Conservation (phyloP, 441 rosid genomes). For the Arabidopsis lyrata region DNA sequence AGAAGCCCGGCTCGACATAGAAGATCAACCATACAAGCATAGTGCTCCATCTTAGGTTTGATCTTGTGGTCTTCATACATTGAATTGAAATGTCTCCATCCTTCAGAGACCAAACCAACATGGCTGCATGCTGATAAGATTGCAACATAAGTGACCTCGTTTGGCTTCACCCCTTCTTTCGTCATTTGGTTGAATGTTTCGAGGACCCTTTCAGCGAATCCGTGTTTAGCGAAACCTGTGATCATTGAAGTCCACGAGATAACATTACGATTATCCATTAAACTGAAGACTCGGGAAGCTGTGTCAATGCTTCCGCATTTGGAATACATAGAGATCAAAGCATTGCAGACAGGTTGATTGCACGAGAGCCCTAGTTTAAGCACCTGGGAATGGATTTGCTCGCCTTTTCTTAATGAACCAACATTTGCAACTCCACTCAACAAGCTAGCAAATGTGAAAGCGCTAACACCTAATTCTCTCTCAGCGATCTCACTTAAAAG, state of each 20-base stretch:
- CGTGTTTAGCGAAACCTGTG: conserved; percentile 72
- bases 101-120: conserved; percentile 65
- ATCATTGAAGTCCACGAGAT: conserved; percentile 79
- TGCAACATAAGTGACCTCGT: conserved; percentile 61
- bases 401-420: conserved; percentile 67
- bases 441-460: conserved; percentile 68
- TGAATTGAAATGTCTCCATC: conserved; percentile 59
- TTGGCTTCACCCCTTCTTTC: conserved; percentile 51
- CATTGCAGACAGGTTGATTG: conserved; percentile 55
- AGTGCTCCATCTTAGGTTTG: conserved; percentile 64
- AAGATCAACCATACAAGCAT: conserved; percentile 80
- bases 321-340: conserved; percentile 73
- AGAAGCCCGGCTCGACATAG: conserved; percentile 65
- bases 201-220: conserved; percentile 57
- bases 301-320: conserved; percentile 62
- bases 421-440: conserved; percentile 67
- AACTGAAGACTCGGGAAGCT: conserved; percentile 58
- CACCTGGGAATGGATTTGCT: conserved; percentile 65
- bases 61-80: conserved; percentile 60
- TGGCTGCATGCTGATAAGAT: conserved; percentile 74
- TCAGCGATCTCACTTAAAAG: conserved; percentile 52
- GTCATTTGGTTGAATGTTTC: conserved; percentile 59
- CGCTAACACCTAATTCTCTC: conserved; percentile 50
- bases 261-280: conserved; percentile 57
- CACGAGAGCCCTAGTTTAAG: conserved; percentile 57